Evolutionary conservation across 148 eudicot genomes (phyloP).

Genomic region (Polygonum maritimum): DNA sequence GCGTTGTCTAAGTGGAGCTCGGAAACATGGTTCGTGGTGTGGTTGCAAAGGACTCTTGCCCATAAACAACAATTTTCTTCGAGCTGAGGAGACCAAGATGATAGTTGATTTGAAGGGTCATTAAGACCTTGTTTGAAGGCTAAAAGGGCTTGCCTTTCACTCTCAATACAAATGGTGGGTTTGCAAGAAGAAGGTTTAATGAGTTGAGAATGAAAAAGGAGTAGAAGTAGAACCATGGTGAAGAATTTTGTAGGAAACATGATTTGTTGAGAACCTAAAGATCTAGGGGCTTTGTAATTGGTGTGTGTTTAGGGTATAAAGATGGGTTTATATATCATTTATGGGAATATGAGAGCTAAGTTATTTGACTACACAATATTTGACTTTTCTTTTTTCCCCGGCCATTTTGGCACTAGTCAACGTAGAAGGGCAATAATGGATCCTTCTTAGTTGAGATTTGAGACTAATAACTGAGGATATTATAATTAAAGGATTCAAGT

Average conservation of each 20-base stretch:
- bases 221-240: background rate
- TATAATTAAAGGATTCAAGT: no score
- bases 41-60: conserved; percentile 14
- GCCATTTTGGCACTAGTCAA: no score
- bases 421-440: no score
- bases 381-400: no score
- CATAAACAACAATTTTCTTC: conserved; percentile 19
- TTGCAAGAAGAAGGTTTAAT: background rate
- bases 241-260: background rate
- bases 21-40: conserved; percentile 8
- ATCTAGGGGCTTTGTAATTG: background rate
- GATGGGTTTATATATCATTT: background rate
- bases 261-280: no score
- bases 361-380: background rate
- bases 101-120: conserved; percentile 11
- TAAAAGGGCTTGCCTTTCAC: conserved; percentile 8
- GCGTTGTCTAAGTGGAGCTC: conserved; percentile 2
- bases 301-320: background rate
- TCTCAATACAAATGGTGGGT: background rate
- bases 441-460: no score
- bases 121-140: conserved; percentile 10
- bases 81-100: conserved; percentile 13
- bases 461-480: no score
- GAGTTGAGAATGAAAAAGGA: background rate
- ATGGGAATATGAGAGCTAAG: background rate